Evolutionary conservation across 2,329 filamentous ascomycete genomes (phyloP).

Genomic region (Diaporthe vaccinii): DNA sequence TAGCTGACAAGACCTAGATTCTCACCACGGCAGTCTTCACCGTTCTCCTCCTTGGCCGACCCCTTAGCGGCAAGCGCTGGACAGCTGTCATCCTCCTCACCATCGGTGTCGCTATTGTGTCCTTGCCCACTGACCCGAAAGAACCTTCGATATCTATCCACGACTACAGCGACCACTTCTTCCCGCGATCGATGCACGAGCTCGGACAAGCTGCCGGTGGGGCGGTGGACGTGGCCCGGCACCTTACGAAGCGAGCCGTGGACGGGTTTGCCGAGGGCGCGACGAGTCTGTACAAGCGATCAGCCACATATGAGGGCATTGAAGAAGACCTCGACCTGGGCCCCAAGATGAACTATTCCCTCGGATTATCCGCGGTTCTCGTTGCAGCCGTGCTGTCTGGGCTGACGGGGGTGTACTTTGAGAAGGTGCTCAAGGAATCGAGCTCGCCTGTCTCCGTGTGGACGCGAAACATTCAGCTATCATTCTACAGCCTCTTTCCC

Average conservation of each 20-base stretch:
- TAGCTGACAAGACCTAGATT: slow-evolving; percentile 65
- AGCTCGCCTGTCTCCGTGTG: slow-evolving; percentile 82
- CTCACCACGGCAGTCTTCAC: slow-evolving; percentile 91
- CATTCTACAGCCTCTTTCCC: slow-evolving; percentile 93
- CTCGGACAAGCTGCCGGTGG: slow-evolving; percentile 74
- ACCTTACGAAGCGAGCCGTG: slow-evolving; percentile 64
- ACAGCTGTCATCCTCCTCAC: slow-evolving; percentile 83
- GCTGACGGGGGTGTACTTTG: slow-evolving; percentile 87
- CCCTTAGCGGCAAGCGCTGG: slow-evolving; percentile 82
- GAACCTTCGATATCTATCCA: slow-evolving; percentile 69
- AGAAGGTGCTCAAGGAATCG: slow-evolving; percentile 94
- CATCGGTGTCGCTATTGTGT: slow-evolving; percentile 86
- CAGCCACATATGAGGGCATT: slow-evolving; percentile 93
- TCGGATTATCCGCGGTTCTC: slow-evolving; percentile 84
- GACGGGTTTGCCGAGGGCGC: slow-evolving; percentile 53
- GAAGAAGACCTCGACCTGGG: slow-evolving; percentile 70
- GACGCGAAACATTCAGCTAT: slow-evolving; percentile 95
- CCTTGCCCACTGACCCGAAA: slow-evolving; percentile 75
- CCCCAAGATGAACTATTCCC: slow-evolving; percentile 78
- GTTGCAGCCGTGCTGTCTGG: slow-evolving; percentile 85
- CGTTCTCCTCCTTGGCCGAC: slow-evolving; percentile 79
- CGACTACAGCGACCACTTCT: slow-evolving; percentile 76
- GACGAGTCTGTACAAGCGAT: slow-evolving; percentile 72
- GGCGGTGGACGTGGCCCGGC: slow-evolving; percentile 62
- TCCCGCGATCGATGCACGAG: slow-evolving; percentile 84